A percentile compares a stretch with the other conserved stretches of the same genome.
Conservation (phyloP, 805 yeast genomes). For the Candida maris region DNA sequence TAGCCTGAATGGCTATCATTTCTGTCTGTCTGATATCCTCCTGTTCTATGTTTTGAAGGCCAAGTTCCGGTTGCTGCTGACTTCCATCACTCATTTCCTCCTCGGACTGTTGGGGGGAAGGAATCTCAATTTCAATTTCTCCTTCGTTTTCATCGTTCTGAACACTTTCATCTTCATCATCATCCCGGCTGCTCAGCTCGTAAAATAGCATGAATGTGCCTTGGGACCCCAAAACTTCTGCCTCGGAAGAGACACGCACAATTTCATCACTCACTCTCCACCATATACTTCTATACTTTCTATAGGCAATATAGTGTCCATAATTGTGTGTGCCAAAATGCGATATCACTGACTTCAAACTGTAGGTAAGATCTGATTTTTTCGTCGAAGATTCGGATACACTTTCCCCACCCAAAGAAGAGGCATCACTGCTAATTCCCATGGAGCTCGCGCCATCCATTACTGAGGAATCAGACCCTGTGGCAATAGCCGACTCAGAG, state of each 20-base stretch:
- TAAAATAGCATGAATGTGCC: constrained; percentile 94
- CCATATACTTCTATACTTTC: constrained; percentile 83
- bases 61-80: constrained; percentile 9
- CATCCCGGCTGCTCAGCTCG: constrained; percentile 42
- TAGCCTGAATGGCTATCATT: constrained; percentile 21
- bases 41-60: constrained; percentile 9
- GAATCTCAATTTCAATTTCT: constrained; percentile 11
- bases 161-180: constrained; percentile 7
- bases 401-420: constrained; percentile 1
- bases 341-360: constrained; percentile 79
- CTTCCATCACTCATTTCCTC: neutral
- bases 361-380: constrained; percentile 53
- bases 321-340: constrained; percentile 96
- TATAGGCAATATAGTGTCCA: constrained; percentile 93
- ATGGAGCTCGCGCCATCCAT: neutral
- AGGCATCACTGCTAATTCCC: neutral
- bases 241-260: constrained; percentile 74
- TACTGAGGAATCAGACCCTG: neutral
- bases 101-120: constrained; percentile 1
- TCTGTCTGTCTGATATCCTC: constrained; percentile 19
- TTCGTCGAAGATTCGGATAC: constrained; percentile 5
- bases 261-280: constrained; percentile 93
- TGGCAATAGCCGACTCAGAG: constrained; percentile 9
- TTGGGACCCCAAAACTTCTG: constrained; percentile 74
- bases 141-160: constrained; percentile 32